Percentiles rank a stretch among this genome's conserved stretches.
These are phyloP conservation scores for Ambrosiella beaveri DNA, from an alignment of 2,329 filamentous ascomycete species.

Conservation along the genomic window DNA sequence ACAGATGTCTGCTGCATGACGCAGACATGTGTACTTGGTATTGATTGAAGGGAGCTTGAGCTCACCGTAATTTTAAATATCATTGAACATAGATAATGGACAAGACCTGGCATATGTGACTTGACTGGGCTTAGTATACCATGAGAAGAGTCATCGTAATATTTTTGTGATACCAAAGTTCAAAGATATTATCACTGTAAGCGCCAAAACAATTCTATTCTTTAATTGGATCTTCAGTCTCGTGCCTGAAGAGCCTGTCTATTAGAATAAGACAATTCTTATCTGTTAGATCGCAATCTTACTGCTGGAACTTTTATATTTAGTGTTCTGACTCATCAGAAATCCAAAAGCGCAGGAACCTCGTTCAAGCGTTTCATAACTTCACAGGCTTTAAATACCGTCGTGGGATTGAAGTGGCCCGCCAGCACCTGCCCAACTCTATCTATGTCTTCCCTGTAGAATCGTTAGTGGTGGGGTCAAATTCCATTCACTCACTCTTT, in stretches of 20 bases:
- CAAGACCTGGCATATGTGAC: too few species aligned
- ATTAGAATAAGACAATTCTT: not conserved
- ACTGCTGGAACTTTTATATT: not conserved
- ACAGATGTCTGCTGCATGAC: not conserved
- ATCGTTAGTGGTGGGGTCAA: not conserved
- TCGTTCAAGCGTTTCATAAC: not conserved
- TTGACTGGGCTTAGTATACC: too few species aligned
- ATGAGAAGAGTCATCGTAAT: not conserved
- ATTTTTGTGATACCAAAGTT: not conserved
- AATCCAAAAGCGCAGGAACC: not conserved
- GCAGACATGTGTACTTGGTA: not conserved
- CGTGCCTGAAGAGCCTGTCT: too few species aligned
- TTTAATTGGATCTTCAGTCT: too few species aligned
- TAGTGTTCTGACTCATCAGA: not conserved
- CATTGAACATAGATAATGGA: too few species aligned
- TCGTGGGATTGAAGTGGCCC: not conserved
- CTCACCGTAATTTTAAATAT: too few species aligned
- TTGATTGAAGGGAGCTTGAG: not conserved
- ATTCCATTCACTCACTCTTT: not conserved
- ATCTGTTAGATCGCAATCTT: not conserved
- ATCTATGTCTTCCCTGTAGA: not conserved
- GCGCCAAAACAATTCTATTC: too few species aligned
- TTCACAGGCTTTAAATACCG: not conserved
- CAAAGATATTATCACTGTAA: not conserved
- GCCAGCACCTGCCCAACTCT: not conserved